Percentiles rank a stretch among this genome's conserved stretches.
phyloP scores from a whole-genome alignment of 2,329 filamentous ascomycete genomes.

The Cytospora chrysosperma region DNA sequence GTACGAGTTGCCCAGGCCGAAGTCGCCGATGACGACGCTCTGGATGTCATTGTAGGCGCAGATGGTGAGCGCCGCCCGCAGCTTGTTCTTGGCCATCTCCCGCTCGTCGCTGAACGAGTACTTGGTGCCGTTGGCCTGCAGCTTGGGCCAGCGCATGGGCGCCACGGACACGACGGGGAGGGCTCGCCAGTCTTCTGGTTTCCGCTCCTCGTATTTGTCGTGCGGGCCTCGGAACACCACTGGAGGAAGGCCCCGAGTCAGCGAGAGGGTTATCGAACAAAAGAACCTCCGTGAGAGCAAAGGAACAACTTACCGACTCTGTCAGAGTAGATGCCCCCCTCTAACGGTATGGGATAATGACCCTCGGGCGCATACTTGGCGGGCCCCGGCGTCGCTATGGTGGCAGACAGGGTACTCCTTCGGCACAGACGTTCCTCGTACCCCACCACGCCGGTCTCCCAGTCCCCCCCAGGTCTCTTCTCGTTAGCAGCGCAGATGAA shows the following conservation, averaged over 20 bases:
- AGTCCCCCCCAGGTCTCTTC: constrained; percentile 74
- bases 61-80: constrained; percentile 68
- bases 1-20: constrained; percentile 62
- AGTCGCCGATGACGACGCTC: constrained; percentile 62
- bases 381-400: constrained; percentile 61
- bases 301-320: constrained; percentile 54
- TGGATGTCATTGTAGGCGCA: constrained; percentile 60
- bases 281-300: background rate
- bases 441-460: constrained; percentile 63
- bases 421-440: constrained; percentile 73
- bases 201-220: constrained; percentile 60
- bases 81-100: constrained; percentile 71
- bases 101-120: constrained; percentile 73
- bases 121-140: constrained; percentile 63
- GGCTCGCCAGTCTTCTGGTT: constrained; percentile 51
- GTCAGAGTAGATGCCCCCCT: constrained; percentile 68
- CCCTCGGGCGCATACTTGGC: constrained; percentile 39
- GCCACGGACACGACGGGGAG: constrained; percentile 73
- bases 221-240: constrained; percentile 73
- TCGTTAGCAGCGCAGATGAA: constrained; percentile 76
- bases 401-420: constrained; percentile 70
- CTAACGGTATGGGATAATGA: constrained; percentile 71
- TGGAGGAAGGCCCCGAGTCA: constrained; percentile 26
- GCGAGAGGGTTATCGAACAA: constrained; percentile 6
- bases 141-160: constrained; percentile 70